These are phyloP conservation scores for Albophoma yamanashiensis DNA, from an alignment of 2,329 filamentous ascomycete species.

Conservation along the genomic window DNA sequence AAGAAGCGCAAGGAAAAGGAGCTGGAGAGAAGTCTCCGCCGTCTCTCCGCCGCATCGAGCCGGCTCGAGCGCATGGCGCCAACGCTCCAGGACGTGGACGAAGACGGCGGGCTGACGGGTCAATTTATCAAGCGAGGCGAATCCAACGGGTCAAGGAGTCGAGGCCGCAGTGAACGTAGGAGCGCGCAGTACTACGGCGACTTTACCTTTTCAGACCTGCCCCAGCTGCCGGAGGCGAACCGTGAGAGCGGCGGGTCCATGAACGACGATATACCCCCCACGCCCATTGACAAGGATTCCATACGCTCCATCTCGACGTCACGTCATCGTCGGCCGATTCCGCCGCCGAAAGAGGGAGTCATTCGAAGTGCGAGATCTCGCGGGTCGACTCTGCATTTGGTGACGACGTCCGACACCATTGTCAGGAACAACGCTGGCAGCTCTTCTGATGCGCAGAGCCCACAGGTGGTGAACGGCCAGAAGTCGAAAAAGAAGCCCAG, in stretches of 20 bases:
- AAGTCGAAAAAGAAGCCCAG: constrained; percentile 47
- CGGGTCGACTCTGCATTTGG: constrained; percentile 78
- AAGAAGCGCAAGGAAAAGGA: constrained; percentile 79
- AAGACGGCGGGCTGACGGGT: constrained; percentile 52
- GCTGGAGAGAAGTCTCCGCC: constrained; percentile 65
- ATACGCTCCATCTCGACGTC: constrained; percentile 69
- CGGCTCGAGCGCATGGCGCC: constrained; percentile 73
- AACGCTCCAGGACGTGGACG: constrained; percentile 66
- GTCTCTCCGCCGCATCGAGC: constrained; percentile 82
- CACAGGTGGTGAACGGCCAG: constrained; percentile 18
- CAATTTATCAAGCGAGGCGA: constrained; percentile 32
- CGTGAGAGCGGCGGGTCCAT: constrained; percentile 15
- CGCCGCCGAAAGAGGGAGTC: constrained; percentile 75
- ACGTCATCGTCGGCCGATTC: constrained; percentile 61
- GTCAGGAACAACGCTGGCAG: constrained; percentile 17
- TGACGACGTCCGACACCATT: constrained; percentile 51
- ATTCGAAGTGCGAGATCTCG: constrained; percentile 60
- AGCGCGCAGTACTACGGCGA: constrained; percentile 55
- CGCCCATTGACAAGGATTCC: constrained; percentile 69
- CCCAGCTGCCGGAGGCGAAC: constrained; percentile 57
- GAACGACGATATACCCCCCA: constrained; percentile 42
- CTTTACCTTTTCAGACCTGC: constrained; percentile 61
- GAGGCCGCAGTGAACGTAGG: constrained; percentile 69
- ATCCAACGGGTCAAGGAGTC: constrained; percentile 44
- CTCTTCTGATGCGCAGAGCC: constrained; percentile 10